These are phyloP conservation scores for Pseudonitzschia pungens DNA, from an alignment of 108 stramenopile genomes.

Conservation along the genomic window DNA sequence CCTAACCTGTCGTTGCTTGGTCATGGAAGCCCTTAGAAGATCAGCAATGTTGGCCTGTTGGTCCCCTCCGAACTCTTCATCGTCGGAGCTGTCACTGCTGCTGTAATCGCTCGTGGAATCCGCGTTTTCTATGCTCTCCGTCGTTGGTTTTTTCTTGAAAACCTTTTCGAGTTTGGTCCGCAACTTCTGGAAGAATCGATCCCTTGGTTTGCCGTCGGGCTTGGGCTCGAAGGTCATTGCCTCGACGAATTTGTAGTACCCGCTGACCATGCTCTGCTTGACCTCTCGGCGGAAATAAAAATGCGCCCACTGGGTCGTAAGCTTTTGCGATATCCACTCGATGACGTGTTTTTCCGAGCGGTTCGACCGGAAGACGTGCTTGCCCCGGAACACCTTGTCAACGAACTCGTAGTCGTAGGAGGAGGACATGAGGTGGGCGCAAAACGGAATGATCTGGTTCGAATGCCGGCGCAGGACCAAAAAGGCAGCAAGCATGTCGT, in stretches of 20 bases:
- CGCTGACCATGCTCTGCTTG: constrained; percentile 17
- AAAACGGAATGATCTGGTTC: constrained; percentile 11
- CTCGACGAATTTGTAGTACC: constrained; percentile 4
- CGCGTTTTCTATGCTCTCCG: background rate
- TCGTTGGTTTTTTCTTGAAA: background rate
- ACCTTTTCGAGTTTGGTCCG: background rate
- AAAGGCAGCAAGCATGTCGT: constrained; percentile 5
- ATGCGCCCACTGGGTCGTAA: constrained; percentile 5
- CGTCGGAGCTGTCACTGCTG: background rate
- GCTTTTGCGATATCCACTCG: constrained; percentile 9
- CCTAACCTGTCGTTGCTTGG: background rate
- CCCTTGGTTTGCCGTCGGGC: no score
- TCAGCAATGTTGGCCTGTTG: background rate
- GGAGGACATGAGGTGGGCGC: constrained; percentile 6
- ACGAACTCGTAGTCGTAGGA: constrained; percentile 1
- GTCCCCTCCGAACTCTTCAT: background rate
- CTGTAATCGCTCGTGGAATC: background rate
- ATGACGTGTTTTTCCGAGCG: background rate
- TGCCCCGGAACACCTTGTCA: background rate
- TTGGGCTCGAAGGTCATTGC: background rate
- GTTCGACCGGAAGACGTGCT: background rate
- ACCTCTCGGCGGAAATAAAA: constrained; percentile 12
- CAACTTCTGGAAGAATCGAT: no score
- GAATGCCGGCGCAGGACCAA: background rate
- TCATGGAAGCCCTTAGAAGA: background rate